Evolutionary conservation across 2,329 filamentous ascomycete genomes (phyloP), one percentile per base, ranked within the genome.

Genomic region (Byssochlamys sp.): DNA sequence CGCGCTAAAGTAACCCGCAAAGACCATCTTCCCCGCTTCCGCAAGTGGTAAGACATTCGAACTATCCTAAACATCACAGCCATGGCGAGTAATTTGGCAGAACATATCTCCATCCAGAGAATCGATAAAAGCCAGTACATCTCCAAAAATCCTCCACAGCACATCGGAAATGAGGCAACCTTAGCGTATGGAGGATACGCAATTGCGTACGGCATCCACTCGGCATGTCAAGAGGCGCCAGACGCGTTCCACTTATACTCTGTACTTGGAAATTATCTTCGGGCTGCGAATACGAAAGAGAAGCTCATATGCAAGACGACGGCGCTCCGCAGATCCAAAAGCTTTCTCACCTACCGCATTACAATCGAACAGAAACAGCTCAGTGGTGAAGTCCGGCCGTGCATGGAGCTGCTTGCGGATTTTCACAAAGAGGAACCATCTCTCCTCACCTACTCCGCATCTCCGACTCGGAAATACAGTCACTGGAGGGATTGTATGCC

Each of bases 111-210:
- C 51, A 53, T 57, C n/a, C 50, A 57, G 2, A 39, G 25, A 48
- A 28, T 54, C 24, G 49, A 39, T 26, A 51, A 57, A 26, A 31
- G 52, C 27, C 33, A 12, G 4, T 57, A 53, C 27, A 19, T 27
- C 49, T 57, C 56, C 24, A 57, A 52, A 26, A 33, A 26, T 4
- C 39, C 54, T 12, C 49, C 57, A 39, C 63, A 69, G 31, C 59
- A 60, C 6, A 69, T 73, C 68, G 73, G 72, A 31, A 74, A 75
- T 48, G 57, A 64, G 3, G 54, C 61, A 0, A 61, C 65, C 25
- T 75, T 75, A 12, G 77, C 77, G 1, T 80, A 78, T 58, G 77
- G 78, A 31, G 78, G 79, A 1, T 80, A 72, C 59, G 68, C 77
- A 1, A 63, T 77, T 1, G 72, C 65, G 3, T 59, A 75, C 2